Evolutionary conservation across 805 yeast genomes (phyloP).

Genomic region (Helenozyma baotianmanensis): DNA sequence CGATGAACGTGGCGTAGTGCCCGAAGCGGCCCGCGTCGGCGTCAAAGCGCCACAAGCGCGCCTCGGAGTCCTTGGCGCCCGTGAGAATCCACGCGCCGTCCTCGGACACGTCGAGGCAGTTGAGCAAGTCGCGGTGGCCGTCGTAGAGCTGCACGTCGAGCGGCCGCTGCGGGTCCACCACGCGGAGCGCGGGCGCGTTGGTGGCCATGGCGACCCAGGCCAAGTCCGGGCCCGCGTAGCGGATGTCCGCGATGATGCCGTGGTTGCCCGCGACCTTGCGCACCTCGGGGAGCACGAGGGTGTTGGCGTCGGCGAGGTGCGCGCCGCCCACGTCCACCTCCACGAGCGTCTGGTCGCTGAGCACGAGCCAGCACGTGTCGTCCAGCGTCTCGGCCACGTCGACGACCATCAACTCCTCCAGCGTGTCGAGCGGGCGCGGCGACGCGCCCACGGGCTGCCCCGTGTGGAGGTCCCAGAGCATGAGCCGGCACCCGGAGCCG

Average conservation of each 20-base stretch:
- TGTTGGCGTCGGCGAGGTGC: slow-evolving; percentile 12
- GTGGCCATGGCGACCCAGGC: slow-evolving; percentile 79
- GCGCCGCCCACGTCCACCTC: slow-evolving; percentile 34
- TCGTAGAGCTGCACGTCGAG: slow-evolving; percentile 61
- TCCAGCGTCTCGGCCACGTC: slow-evolving; percentile 46
- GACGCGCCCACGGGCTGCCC: slow-evolving; percentile 46
- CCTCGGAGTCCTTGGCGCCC: slow-evolving; percentile 85
- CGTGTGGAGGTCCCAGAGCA: slow-evolving; percentile 53
- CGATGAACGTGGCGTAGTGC: slow-evolving; percentile 62
- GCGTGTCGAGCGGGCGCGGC: slow-evolving; percentile 46
- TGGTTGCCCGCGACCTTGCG: slow-evolving; percentile 84
- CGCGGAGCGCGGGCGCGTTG: slow-evolving; percentile 82
- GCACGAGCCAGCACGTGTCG: slow-evolving; percentile 44
- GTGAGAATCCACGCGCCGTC: slow-evolving; percentile 91
- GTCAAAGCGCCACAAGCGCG: slow-evolving; percentile 74
- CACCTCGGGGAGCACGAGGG: slow-evolving; percentile 33
- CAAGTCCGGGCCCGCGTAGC: slow-evolving; percentile 62
- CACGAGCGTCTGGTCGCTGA: slow-evolving; percentile 82
- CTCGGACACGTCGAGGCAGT: slow-evolving; percentile 67
- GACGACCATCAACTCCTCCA: slow-evolving; percentile 69
- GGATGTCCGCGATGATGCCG: slow-evolving; percentile 90
- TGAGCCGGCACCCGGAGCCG: slow-evolving; percentile 70
- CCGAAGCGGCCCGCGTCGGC: slow-evolving; percentile 35
- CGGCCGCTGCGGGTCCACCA: slow-evolving; percentile 59
- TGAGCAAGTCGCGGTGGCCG: slow-evolving; percentile 84